These are phyloP conservation scores for Alternaria incomplexa DNA, from an alignment of 2,329 filamentous ascomycete species.

Conservation along the genomic window DNA sequence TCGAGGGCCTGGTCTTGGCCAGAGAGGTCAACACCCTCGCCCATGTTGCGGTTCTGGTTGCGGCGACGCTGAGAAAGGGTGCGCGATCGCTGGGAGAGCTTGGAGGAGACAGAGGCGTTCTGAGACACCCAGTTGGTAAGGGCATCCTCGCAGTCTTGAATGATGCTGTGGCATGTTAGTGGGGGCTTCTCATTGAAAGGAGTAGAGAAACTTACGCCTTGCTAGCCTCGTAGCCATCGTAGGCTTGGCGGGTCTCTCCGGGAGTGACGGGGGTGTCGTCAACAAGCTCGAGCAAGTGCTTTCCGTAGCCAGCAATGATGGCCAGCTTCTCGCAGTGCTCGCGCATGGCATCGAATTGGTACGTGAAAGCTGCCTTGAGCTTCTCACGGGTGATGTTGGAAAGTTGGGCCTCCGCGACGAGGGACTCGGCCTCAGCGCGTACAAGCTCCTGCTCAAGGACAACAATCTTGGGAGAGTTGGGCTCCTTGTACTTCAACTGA, in stretches of 20 bases:
- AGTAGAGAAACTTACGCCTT: conserved; percentile 66
- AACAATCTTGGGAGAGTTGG: conserved; percentile 95
- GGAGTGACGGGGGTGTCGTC: conserved; percentile 97
- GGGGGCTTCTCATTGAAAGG: neutral
- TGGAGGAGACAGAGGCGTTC: conserved; percentile 85
- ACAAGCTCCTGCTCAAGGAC: conserved; percentile 98
- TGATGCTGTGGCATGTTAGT: conserved; percentile 67
- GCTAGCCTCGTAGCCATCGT: conserved; percentile 97
- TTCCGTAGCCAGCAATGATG: conserved; percentile 96
- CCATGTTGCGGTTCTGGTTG: conserved; percentile 67
- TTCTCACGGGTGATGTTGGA: conserved; percentile 99
- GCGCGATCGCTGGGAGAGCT: conserved; percentile 84
- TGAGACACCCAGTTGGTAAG: conserved; percentile 96
- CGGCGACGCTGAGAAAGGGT: conserved; percentile 82
- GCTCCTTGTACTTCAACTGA: conserved; percentile 99
- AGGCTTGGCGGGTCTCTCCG: conserved; percentile 92
- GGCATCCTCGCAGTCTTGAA: conserved; percentile 97
- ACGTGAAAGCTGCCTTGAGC: conserved; percentile 96
- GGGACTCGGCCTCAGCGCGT: conserved; percentile 96
- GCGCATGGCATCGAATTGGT: conserved; percentile 96
- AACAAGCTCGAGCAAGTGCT: conserved; percentile 95
- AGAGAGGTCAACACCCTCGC: conserved; percentile 80
- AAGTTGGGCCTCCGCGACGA: conserved; percentile 95
- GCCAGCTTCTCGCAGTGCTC: conserved; percentile 99
- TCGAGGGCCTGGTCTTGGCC: conserved; percentile 82